Base-by-base conservation (phyloP, 2,329 filamentous ascomycete species). In the Gaeumannomyces sp. region DNA sequence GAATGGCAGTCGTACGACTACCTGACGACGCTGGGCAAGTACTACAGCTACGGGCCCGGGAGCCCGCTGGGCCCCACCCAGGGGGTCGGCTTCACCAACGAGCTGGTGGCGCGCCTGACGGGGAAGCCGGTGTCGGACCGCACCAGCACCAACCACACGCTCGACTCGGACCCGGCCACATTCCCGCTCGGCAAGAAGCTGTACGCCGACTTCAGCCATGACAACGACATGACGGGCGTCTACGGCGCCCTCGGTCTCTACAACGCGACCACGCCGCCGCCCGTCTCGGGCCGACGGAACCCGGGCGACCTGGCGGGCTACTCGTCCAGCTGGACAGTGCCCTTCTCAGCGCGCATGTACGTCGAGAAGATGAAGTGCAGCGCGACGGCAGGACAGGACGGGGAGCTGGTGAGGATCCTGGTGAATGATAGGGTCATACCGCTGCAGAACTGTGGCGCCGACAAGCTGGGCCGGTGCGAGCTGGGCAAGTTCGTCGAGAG, bases 171-270 rank as follows among this genome's bases (percentile, higher is more conserved):
- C 65, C 77, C 83, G 0, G 73, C 76, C 8, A 93, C 90, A 0
- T 97, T 97, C 71, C 93, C 93, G 0, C 78, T 96, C 0, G 81
- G 83, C 67, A 76, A 79, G 59, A 78, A 77, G 14, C 77, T 97
- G 1, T 97, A 96, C 72, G 93, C 92, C 0, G 93, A 97, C 76
- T 97, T 97, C 73, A 91, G 88, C 68, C 93, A 97, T 76, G 93
- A 97, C 76, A 97, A 96, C 74, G 88, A 90, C 72, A 92, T 97
- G 87, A 86, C 85, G 35, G 83, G 84, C 10, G 86, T 96, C 8
- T 90, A 90, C 72, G 87, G 86, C 6, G 92, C 92, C 0, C 73
- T 97, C 68, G 91, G 92, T 0, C 78, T 97, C 31, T 96, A 92
- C 77, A 90, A 93, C 69, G 77, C 76, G 59, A 91, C 89, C 0